Conservation (phyloP, 768 basidiomycete species). For the Russula sp. region DNA sequence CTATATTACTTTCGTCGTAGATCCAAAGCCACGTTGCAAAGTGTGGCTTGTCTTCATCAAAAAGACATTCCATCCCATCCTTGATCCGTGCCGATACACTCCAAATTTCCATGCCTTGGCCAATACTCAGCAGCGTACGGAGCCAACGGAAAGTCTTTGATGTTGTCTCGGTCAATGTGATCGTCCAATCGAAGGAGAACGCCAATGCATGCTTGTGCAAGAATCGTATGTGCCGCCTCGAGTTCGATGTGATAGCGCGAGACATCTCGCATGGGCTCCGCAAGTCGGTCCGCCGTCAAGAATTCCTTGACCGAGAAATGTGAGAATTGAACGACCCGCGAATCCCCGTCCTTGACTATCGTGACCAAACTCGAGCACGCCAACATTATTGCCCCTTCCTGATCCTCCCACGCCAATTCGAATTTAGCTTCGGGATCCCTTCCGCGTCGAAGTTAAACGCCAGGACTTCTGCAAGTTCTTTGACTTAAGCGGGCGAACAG, state of each 20-base stretch:
- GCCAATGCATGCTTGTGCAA: background rate
- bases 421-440: background rate
- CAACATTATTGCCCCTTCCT: background rate
- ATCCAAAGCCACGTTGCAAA: background rate
- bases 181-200: background rate
- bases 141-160: background rate
- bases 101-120: background rate
- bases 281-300: background rate
- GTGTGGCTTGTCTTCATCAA: background rate
- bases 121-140: background rate
- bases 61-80: background rate
- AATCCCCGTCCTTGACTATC: background rate
- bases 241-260: background rate
- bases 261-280: background rate
- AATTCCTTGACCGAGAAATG: constrained; percentile 3
- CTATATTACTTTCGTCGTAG: background rate
- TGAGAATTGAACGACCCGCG: background rate
- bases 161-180: no score
- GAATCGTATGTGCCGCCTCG: background rate
- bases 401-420: background rate
- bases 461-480: constrained; percentile 1
- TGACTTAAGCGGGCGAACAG: background rate
- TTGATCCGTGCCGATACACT: background rate
- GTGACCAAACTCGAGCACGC: background rate
- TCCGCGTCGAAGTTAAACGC: background rate